A percentile compares a stretch with the other conserved stretches of the same genome.
phyloP scores from a whole-genome alignment of 2,329 filamentous ascomycete genomes.

The Neoscytalidium dimidiatum region DNA sequence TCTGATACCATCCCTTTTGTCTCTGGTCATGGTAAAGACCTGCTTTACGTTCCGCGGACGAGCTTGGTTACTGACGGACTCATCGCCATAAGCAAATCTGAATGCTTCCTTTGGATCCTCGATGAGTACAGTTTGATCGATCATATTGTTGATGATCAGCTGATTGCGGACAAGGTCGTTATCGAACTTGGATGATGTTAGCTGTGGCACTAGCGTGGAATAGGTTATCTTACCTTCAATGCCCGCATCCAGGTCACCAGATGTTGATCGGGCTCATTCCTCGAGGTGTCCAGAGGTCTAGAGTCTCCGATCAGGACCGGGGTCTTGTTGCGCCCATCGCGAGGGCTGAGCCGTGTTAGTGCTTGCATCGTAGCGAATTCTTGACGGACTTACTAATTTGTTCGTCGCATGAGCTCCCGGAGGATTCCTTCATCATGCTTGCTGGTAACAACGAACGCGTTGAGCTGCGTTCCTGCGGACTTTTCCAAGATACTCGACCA shows the following conservation, averaged over 20 bases:
- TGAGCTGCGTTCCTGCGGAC: slow-evolving; percentile 68
- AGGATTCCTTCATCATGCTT: slow-evolving; percentile 75
- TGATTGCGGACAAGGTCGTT: slow-evolving; percentile 76
- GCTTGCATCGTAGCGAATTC: too few species aligned
- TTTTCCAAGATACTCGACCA: slow-evolving; percentile 85
- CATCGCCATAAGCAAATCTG: slow-evolving; percentile 64
- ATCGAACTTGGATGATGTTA: slow-evolving; percentile 58
- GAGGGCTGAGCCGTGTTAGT: background rate
- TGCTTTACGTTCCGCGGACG: slow-evolving; percentile 70
- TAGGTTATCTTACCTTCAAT: slow-evolving; percentile 55
- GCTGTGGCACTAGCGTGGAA: background rate
- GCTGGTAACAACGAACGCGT: slow-evolving; percentile 78
- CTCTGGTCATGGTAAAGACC: slow-evolving; percentile 66
- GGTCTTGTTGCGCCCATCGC: background rate
- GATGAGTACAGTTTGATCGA: slow-evolving; percentile 85
- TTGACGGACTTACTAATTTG: slow-evolving; percentile 49
- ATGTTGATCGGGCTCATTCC: slow-evolving; percentile 71
- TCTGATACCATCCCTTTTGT: slow-evolving; percentile 61
- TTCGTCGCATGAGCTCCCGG: slow-evolving; percentile 62
- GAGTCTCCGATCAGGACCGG: slow-evolving; percentile 57
- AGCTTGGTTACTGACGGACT: slow-evolving; percentile 20
- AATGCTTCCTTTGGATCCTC: slow-evolving; percentile 67
- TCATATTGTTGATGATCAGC: slow-evolving; percentile 76
- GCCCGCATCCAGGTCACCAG: slow-evolving; percentile 80
- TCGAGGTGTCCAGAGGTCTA: slow-evolving; percentile 57